A percentile compares a stretch with the other conserved stretches of the same genome.
phyloP scores from a whole-genome alignment of 169 alveolate species.

The Babesia microti region DNA sequence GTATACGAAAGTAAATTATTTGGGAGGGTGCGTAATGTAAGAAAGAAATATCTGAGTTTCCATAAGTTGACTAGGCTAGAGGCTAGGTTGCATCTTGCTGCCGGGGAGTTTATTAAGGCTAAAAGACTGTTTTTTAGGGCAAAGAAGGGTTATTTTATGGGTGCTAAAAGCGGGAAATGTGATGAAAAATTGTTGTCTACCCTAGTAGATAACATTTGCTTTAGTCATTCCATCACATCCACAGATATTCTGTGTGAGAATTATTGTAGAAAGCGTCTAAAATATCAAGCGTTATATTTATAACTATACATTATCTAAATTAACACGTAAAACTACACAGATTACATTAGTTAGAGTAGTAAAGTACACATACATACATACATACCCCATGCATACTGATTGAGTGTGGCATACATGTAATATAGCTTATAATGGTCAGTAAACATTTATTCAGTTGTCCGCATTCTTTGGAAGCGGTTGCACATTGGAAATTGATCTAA shows the following conservation, averaged over 20 bases:
- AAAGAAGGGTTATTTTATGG: too few relatives aligned
- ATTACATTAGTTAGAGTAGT: background rate
- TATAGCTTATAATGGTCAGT: background rate
- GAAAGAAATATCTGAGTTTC: too few relatives aligned
- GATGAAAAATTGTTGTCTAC: too few relatives aligned
- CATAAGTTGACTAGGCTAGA: too few relatives aligned
- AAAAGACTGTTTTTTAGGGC: too few relatives aligned
- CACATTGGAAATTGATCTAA: constrained; percentile 52
- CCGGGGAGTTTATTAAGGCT: too few relatives aligned
- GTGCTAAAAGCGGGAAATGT: too few relatives aligned
- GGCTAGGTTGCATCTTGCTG: too few relatives aligned
- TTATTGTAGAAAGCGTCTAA: background rate
- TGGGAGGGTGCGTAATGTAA: too few relatives aligned
- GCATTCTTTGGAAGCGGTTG: constrained; percentile 61
- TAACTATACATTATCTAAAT: background rate
- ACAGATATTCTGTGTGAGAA: background rate
- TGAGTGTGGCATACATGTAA: background rate
- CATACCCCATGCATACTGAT: constrained; percentile 6
- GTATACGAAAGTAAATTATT: too few relatives aligned
- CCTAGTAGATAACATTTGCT: background rate
- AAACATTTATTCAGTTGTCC: constrained; percentile 41
- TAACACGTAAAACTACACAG: background rate
- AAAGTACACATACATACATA: constrained; percentile 1
- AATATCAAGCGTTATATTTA: background rate
- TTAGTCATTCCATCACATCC: background rate